Base-by-base conservation (phyloP, 2,329 filamentous ascomycete genomes). In the Proliferodiscus dingleyae region DNA sequence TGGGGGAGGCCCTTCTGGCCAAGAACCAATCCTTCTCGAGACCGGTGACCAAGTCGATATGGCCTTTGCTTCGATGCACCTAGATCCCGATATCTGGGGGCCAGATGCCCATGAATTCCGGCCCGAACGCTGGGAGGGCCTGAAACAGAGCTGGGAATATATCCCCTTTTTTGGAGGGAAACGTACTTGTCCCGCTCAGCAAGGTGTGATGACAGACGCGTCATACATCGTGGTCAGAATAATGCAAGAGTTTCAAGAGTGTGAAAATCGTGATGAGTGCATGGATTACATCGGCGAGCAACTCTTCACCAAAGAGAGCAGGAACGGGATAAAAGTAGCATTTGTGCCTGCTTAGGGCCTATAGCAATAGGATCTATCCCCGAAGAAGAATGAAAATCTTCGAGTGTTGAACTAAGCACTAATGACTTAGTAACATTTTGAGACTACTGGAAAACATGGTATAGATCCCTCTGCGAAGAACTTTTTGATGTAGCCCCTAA, bases 121-220 rank as follows among this genome's bases (percentile, higher is more conserved):
- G 9, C 68, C 68, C 0, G 67, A 69, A 47, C 49, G 68, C 18
- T 70, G 67, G 68, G 67, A 64, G 15, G 57, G 59, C 5, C 45
- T 62, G 2, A 53, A 64, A 24, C 64, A 39, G 9, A 39, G 21
- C 15, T 39, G 37, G 37, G 13, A 39, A 11, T 39, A n/a, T 16
- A 39, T 39, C 5, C 37, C 37, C 9, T 39, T 39, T 28, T 10
- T 28, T 15, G 37, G 37, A 39, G 37, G 37, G 5, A 9, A 23
- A 9, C 37, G 37, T 3, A 39, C 18, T 11, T 39, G 37, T 26
- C 37, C 37, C 22, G 37, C 21, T 10, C 37, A 39, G 37, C 37
- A 39, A 28, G 28, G 28, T 39, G 37, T 28, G 16, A 16, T 26
- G 3, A 39, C 37, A 15, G 37, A 39, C 28, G 23, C 22, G 21